Evolutionary conservation across 2,329 filamentous ascomycete species (phyloP).

Genomic region (Xylaria sp.): DNA sequence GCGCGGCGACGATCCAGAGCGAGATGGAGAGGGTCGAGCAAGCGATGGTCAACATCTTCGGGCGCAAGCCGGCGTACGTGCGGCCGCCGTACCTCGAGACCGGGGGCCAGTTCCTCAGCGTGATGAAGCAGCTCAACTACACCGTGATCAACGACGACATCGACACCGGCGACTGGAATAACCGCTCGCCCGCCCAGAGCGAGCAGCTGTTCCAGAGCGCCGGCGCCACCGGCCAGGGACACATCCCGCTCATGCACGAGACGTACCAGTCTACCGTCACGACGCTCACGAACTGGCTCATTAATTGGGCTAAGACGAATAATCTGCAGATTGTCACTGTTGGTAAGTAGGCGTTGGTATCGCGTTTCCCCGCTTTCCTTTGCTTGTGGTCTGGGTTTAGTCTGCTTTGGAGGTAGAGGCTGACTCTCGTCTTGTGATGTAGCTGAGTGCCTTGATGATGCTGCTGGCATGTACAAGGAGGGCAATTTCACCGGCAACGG

Average conservation of each 20-base stretch:
- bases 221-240: constrained; percentile 57
- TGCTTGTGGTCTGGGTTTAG: neutral
- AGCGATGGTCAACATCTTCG: constrained; percentile 61
- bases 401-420: too few relatives aligned
- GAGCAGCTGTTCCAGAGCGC: constrained; percentile 62
- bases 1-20: constrained; percentile 52
- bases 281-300: constrained; percentile 60
- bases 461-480: constrained; percentile 53
- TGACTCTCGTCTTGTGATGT: constrained; percentile 9
- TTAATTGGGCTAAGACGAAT: constrained; percentile 61
- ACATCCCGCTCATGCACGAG: constrained; percentile 69
- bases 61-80: constrained; percentile 61
- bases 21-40: constrained; percentile 64
- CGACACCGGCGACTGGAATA: constrained; percentile 71
- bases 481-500: constrained; percentile 53
- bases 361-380: neutral
- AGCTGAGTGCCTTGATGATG: constrained; percentile 58
- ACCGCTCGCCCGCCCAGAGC: constrained; percentile 60
- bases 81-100: constrained; percentile 62
- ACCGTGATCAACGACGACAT: constrained; percentile 70
- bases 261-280: constrained; percentile 61
- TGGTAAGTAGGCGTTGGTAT: constrained; percentile 52
- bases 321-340: constrained; percentile 61
- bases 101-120: constrained; percentile 55
- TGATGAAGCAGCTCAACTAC: constrained; percentile 62